A percentile compares a stretch with the other conserved stretches of the same genome.
Conservation (phyloP, 2,329 filamentous ascomycete genomes). For the Mariannaea sp. region DNA sequence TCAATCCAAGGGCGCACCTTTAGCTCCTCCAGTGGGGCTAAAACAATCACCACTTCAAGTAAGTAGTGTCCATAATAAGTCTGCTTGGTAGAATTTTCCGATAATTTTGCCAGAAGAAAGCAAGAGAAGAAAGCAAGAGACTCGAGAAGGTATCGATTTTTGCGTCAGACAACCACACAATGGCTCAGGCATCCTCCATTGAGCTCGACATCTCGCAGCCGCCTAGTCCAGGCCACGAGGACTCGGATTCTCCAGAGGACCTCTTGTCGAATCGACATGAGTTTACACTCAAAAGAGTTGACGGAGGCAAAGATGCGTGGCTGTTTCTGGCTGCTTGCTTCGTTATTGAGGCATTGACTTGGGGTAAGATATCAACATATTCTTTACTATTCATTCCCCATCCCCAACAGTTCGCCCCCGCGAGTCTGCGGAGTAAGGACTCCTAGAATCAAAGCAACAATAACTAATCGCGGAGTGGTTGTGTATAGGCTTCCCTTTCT, state of each 20-base stretch:
- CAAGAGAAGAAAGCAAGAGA: neutral
- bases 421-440: neutral
- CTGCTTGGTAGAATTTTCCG: neutral
- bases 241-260: neutral
- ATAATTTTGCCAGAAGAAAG: neutral
- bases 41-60: too few species aligned
- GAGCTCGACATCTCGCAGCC: conserved; percentile 1
- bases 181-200: conserved; percentile 6
- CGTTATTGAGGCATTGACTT: conserved; percentile 42
- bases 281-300: conserved; percentile 37
- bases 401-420: neutral
- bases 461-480: rapidly evolving
- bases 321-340: conserved; percentile 42
- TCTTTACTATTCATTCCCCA: too few species aligned
- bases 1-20: conserved; percentile 4
- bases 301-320: conserved; percentile 43
- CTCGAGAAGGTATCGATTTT: neutral
- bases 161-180: neutral
- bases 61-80: too few species aligned
- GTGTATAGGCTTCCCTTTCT: conserved; percentile 66
- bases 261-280: neutral
- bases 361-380: conserved; percentile 40
- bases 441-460: too few species aligned
- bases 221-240: neutral
- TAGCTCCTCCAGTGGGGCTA: neutral